A percentile compares a stretch with the other conserved stretches of the same genome.
Conservation (phyloP, 2,329 filamentous ascomycete species). For the Ilyonectria destructans region DNA sequence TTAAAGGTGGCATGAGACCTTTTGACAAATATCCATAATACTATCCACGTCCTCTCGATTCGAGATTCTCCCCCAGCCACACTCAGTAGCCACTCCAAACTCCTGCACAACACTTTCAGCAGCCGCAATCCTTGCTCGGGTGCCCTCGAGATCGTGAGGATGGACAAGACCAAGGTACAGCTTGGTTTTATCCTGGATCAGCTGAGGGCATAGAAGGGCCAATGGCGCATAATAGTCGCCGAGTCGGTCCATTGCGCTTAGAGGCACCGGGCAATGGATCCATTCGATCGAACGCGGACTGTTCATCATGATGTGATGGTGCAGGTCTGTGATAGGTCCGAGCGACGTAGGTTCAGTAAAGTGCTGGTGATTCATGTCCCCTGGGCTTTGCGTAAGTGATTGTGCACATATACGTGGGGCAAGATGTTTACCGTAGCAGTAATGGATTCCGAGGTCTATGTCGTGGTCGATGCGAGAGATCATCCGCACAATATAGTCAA, state of each 20-base stretch:
- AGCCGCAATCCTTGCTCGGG: constrained; percentile 4
- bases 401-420: neutral
- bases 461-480: constrained; percentile 2
- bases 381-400: neutral
- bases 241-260: constrained; percentile 17
- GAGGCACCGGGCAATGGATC: constrained; percentile 22
- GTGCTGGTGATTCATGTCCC: constrained; percentile 26
- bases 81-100: constrained; percentile 21
- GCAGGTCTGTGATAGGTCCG: neutral
- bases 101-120: constrained; percentile 10
- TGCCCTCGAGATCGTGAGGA: constrained; percentile 18
- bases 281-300: constrained; percentile 9
- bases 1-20: neutral
- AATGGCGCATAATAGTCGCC: constrained; percentile 8
- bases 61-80: constrained; percentile 18
- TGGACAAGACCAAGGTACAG: constrained; percentile 23
- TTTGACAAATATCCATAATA: constrained; percentile 10
- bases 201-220: neutral
- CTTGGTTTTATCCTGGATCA: constrained; percentile 10
- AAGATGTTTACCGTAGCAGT: constrained; percentile 18
- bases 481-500: constrained; percentile 20
- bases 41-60: constrained; percentile 9
- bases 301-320: constrained; percentile 9
- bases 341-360: constrained; percentile 16
- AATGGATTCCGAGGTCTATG: constrained; percentile 22